Evolutionary conservation across 208 protist genomes (phyloP).

Genomic region (Trypanosoma melophagium): DNA sequence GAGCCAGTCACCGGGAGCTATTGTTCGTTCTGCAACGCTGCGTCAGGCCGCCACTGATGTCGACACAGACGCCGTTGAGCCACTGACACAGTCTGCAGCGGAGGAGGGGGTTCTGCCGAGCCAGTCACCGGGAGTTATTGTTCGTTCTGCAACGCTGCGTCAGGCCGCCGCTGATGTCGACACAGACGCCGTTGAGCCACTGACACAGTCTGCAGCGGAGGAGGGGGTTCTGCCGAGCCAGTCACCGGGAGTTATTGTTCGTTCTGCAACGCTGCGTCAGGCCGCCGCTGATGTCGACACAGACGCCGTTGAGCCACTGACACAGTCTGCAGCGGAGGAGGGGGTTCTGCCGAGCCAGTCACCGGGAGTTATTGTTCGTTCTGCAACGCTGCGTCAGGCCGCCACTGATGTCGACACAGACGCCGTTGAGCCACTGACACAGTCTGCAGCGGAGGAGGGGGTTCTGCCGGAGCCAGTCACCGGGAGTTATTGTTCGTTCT

Average conservation of each 20-base stretch:
- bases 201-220: not conserved
- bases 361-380: too few species aligned
- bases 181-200: not conserved
- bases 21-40: not conserved
- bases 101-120: not conserved
- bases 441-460: too few species aligned
- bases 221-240: not conserved
- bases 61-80: not conserved
- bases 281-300: not conserved
- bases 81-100: not conserved
- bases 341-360: too few species aligned
- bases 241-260: not conserved
- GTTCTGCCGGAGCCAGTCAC: too few species aligned
- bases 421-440: too few species aligned
- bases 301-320: too few species aligned
- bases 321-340: not conserved
- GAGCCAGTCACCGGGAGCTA: not conserved
- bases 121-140: not conserved
- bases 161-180: not conserved
- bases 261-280: not conserved
- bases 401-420: too few species aligned
- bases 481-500: too few species aligned
- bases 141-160: not conserved
- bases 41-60: not conserved
- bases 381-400: too few species aligned